These are phyloP conservation scores for Stephanodiscus minutulus DNA, from an alignment of 108 stramenopile genomes.

Conservation along the genomic window DNA sequence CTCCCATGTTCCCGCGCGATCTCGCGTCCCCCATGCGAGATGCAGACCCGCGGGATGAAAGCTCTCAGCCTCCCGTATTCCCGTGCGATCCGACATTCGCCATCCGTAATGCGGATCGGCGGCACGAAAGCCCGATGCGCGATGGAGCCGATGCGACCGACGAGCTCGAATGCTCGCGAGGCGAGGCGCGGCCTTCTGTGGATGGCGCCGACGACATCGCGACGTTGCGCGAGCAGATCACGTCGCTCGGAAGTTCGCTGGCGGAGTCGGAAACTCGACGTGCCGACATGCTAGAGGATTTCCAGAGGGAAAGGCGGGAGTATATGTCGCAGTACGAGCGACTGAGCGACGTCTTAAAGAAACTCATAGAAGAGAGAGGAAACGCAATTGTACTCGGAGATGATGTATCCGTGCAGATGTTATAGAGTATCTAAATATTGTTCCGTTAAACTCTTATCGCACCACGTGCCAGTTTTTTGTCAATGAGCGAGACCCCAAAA, in stretches of 20 bases:
- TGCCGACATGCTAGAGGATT: slow-evolving; percentile 31
- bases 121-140: background rate
- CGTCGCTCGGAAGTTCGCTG: slow-evolving; percentile 27
- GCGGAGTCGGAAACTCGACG: slow-evolving; percentile 35
- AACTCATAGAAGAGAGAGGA: slow-evolving; percentile 7
- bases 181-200: background rate
- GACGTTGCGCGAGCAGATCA: slow-evolving; percentile 16
- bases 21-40: background rate
- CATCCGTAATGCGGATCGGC: background rate
- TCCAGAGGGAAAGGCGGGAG: slow-evolving; percentile 30
- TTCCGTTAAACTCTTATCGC: too few relatives aligned
- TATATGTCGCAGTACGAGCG: slow-evolving; percentile 32
- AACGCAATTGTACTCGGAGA: background rate
- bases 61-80: background rate
- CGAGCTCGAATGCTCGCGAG: background rate
- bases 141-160: background rate
- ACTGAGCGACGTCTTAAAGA: slow-evolving; percentile 27
- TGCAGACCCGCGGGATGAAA: background rate
- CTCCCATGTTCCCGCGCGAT: background rate
- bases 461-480: too few relatives aligned
- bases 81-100: background rate
- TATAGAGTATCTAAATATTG: too few relatives aligned
- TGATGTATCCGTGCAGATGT: background rate
- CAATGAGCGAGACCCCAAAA: too few relatives aligned
- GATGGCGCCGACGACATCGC: background rate